Conservation (phyloP, 2,329 filamentous ascomycete species). For the Chalaropsis thielavioides region DNA sequence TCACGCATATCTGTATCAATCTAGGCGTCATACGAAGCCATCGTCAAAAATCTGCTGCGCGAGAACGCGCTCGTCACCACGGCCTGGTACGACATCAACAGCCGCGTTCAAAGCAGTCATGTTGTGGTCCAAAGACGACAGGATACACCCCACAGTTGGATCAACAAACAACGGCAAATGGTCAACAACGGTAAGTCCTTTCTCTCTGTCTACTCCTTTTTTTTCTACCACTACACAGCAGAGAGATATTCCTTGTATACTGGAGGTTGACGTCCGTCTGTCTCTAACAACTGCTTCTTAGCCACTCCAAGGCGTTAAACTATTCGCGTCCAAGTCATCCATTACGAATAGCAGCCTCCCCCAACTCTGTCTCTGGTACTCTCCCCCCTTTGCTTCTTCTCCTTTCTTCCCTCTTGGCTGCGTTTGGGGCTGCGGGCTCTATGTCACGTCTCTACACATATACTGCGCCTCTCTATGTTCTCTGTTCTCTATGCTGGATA, state of each 20-base stretch:
- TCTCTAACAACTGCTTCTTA: slow-evolving; percentile 5
- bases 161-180: slow-evolving; percentile 67
- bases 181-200: slow-evolving; percentile 32
- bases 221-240: not conserved
- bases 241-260: not conserved
- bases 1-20: not conserved
- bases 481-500: slow-evolving; percentile 7
- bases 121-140: slow-evolving; percentile 61
- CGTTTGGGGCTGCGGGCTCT: slow-evolving; percentile 7
- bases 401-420: slow-evolving; percentile 1
- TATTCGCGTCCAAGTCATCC: slow-evolving; percentile 6
- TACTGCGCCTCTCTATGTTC: not conserved
- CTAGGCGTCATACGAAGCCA: slow-evolving; percentile 39
- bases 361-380: slow-evolving; percentile 1
- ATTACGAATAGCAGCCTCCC: not conserved
- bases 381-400: slow-evolving; percentile 2
- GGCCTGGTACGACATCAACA: slow-evolving; percentile 77
- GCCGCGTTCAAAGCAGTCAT: slow-evolving; percentile 67
- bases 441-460: slow-evolving; percentile 11
- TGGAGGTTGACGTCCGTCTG: not conserved
- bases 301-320: slow-evolving; percentile 17
- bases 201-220: slow-evolving; percentile 26
- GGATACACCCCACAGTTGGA: slow-evolving; percentile 66
- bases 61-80: slow-evolving; percentile 66
- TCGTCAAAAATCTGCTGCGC: slow-evolving; percentile 55